A percentile compares a stretch with the other conserved stretches of the same genome.
Evolutionary conservation across 495 filamentous ascomycete genomes (phyloP).

Genomic region (Penicillium angulare): DNA sequence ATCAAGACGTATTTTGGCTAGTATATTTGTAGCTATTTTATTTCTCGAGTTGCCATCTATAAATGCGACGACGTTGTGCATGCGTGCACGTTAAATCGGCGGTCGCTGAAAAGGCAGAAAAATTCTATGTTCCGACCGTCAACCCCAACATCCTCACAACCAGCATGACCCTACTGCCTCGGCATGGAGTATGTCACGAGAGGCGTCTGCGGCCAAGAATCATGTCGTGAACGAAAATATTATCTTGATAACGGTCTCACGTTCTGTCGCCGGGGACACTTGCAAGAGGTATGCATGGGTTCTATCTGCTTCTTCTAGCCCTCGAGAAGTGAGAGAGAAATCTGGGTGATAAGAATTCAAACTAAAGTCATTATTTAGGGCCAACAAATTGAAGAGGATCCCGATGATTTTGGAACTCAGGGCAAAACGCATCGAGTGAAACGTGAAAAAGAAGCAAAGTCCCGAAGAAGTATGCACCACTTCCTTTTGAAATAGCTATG

Average conservation of each 20-base stretch:
- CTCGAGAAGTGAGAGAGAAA: not conserved
- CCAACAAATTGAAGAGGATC: constrained; percentile 64
- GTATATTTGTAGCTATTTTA: no score
- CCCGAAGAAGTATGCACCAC: constrained; percentile 41
- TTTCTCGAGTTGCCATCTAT: no score
- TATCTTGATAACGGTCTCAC: constrained; percentile 64
- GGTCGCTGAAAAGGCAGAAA: constrained; percentile 11
- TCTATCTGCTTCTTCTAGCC: constrained; percentile 1
- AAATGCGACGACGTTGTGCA: no score
- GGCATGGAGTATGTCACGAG: constrained; percentile 56
- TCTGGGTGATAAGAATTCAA: no score
- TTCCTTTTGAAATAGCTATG: not conserved
- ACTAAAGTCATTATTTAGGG: constrained; percentile 27
- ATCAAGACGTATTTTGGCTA: no score
- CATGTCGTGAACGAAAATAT: constrained; percentile 60
- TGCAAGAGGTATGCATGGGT: constrained; percentile 49
- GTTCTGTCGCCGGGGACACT: constrained; percentile 66
- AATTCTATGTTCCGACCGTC: constrained; percentile 1
- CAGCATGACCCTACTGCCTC: constrained; percentile 38
- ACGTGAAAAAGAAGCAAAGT: constrained; percentile 52
- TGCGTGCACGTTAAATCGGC: not conserved
- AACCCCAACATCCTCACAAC: constrained; percentile 13
- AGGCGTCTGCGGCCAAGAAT: constrained; percentile 60
- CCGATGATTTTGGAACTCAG: constrained; percentile 68
- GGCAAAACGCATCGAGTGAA: constrained; percentile 59